These are phyloP conservation scores for Nitzschia sp. DNA, from an alignment of 108 stramenopile genomes.

Conservation along the genomic window DNA sequence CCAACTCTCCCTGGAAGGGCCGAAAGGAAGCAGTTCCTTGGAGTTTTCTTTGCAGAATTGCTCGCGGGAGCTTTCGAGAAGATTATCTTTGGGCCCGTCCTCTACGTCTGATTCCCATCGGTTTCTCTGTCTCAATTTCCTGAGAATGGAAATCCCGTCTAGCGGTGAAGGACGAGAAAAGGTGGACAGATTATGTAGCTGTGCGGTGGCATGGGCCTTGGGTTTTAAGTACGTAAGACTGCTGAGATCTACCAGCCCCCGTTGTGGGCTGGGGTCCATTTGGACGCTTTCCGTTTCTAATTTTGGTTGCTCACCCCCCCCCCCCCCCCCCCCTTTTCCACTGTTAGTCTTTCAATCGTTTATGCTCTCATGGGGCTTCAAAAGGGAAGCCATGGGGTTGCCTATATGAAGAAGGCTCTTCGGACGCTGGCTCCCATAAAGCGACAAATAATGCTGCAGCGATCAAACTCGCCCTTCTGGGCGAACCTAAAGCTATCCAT, in stretches of 20 bases:
- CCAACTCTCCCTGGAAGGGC: background rate
- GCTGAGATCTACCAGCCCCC: background rate
- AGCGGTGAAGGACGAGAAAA: background rate
- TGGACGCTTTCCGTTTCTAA: background rate
- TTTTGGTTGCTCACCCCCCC: background rate
- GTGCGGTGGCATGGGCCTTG: constrained; percentile 9
- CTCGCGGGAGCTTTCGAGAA: background rate
- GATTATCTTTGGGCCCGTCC: background rate
- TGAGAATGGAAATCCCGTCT: constrained; percentile 7
- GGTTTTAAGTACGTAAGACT: constrained; percentile 9
- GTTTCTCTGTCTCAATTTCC: constrained; percentile 2
- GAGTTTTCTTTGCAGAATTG: constrained; percentile 16
- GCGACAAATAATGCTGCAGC: constrained; percentile 4
- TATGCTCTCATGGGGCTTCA: constrained; percentile 7
- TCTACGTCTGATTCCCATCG: background rate
- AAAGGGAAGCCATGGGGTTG: background rate
- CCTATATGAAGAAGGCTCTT: background rate
- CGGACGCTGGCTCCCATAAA: constrained; percentile 1
- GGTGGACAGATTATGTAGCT: background rate
- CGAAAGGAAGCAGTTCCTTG: background rate
- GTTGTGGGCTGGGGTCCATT: background rate
- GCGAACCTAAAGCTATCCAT: constrained; percentile 11
- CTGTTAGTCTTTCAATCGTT: constrained; percentile 1
- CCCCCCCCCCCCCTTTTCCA: background rate
- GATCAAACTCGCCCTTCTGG: constrained; percentile 12